phyloP scores from a whole-genome alignment of 2,329 filamentous ascomycete genomes.

The Fusarium ambrosium region DNA sequence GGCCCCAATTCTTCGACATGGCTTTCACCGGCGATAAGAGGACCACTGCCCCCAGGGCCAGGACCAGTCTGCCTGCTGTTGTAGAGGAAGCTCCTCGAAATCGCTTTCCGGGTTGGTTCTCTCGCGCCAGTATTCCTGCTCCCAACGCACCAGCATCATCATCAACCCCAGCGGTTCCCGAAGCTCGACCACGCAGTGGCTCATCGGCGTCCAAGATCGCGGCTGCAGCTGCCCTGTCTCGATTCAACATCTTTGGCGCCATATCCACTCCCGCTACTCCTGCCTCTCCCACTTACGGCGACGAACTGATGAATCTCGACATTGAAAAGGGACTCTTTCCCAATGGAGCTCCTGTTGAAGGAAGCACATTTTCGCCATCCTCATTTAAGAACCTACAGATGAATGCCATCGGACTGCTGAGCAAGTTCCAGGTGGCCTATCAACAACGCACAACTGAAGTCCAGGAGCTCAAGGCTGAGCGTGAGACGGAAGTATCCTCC shows the following conservation, averaged over 20 bases:
- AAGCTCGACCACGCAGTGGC: constrained; percentile 33
- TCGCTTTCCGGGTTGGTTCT: constrained; percentile 43
- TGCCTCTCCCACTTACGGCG: constrained; percentile 53
- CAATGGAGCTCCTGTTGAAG: constrained; percentile 54
- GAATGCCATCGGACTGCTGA: constrained; percentile 68
- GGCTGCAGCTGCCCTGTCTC: constrained; percentile 52
- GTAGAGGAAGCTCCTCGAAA: constrained; percentile 38
- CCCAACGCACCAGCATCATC: constrained; percentile 24
- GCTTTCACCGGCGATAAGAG: constrained; percentile 50
- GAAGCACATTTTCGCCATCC: constrained; percentile 69
- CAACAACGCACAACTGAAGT: constrained; percentile 65
- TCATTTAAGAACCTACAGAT: constrained; percentile 72
- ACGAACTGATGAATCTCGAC: constrained; percentile 69
- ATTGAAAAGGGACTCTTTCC: constrained; percentile 69
- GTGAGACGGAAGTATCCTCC: constrained; percentile 67
- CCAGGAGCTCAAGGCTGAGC: constrained; percentile 65
- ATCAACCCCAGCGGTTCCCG: constrained; percentile 25
- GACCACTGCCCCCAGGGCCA: constrained; percentile 20
- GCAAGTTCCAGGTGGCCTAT: constrained; percentile 71
- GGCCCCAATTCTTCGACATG: constrained; percentile 50
- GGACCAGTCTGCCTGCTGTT: constrained; percentile 24
- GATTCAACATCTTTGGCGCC: constrained; percentile 62
- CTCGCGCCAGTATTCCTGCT: constrained; percentile 28
- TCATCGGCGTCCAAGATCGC: constrained; percentile 53
- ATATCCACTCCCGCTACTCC: constrained; percentile 59